A percentile compares a stretch with the other conserved stretches of the same genome.
Conservation (phyloP, 257 asterid genomes). For the Nyctanthes arbortristis region DNA sequence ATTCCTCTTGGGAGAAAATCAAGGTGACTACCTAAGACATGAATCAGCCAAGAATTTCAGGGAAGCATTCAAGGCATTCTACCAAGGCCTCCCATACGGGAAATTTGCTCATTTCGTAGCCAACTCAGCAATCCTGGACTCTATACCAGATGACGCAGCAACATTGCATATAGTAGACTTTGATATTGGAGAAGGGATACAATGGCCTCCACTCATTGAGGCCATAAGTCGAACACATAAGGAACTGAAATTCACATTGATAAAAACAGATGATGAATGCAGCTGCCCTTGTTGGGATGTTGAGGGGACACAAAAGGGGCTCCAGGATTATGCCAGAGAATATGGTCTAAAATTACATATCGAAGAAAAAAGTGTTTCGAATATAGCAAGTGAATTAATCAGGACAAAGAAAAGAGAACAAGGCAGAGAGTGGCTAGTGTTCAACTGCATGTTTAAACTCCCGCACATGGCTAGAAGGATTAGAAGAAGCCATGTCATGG, state of each 20-base stretch:
- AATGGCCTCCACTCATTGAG: slow-evolving; percentile 59
- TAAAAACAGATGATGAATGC: slow-evolving; percentile 36
- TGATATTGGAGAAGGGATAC: slow-evolving; percentile 44
- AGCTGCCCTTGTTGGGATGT: slow-evolving; percentile 31
- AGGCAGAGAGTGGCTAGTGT: slow-evolving; percentile 53
- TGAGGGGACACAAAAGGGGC: slow-evolving; percentile 50
- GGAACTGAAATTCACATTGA: slow-evolving; percentile 49
- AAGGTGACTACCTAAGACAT: slow-evolving; percentile 41
- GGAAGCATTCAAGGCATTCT: slow-evolving; percentile 52
- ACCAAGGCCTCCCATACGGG: slow-evolving; percentile 38
- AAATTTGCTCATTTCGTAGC: slow-evolving; percentile 46
- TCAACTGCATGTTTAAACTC: slow-evolving; percentile 67
- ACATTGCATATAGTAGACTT: slow-evolving; percentile 36
- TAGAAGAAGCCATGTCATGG: slow-evolving; percentile 30
- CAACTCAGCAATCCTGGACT: slow-evolving; percentile 39
- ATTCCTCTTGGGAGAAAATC: slow-evolving; percentile 44
- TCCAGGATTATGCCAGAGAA: slow-evolving; percentile 44
- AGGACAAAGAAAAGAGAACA: slow-evolving; percentile 32
- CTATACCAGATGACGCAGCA: slow-evolving; percentile 27
- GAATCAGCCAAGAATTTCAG: slow-evolving; percentile 52
- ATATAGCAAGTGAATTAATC: slow-evolving; percentile 36
- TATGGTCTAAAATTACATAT: slow-evolving; percentile 40
- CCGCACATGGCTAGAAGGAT: slow-evolving; percentile 67
- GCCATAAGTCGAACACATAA: slow-evolving; percentile 36
- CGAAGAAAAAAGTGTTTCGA: slow-evolving; percentile 43